These are phyloP conservation scores for Rubia balearica DNA, from an alignment of 305 asterid genomes.

Conservation along the genomic window DNA sequence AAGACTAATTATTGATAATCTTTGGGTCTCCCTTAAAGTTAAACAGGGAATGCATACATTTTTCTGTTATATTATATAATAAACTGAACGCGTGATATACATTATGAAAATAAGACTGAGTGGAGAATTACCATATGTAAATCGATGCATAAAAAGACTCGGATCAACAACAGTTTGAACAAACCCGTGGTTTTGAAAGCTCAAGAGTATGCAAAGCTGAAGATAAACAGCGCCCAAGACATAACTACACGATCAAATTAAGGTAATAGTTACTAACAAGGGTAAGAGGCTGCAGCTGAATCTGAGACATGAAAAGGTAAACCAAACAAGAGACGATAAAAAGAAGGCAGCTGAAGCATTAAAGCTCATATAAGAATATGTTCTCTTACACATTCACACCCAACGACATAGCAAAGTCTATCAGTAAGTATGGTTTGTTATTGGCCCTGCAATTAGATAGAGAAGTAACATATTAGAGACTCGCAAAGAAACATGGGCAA, in stretches of 20 bases:
- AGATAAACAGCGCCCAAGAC: slow-evolving; percentile 82
- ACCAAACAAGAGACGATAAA: background rate
- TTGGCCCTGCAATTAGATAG: slow-evolving; percentile 13
- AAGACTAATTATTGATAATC: slow-evolving; percentile 3
- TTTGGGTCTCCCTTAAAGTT: background rate
- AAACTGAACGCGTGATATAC: background rate
- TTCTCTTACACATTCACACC: slow-evolving; percentile 19
- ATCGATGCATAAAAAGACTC: slow-evolving; percentile 80
- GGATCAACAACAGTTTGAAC: slow-evolving; percentile 83
- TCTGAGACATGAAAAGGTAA: background rate
- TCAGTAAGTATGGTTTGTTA: slow-evolving; percentile 20
- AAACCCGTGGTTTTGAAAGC: slow-evolving; percentile 56
- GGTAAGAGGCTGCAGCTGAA: background rate
- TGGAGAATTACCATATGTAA: slow-evolving; percentile 49
- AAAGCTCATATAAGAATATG: slow-evolving; percentile 1
- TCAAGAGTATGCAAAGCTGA: slow-evolving; percentile 70
- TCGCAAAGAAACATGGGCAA: background rate
- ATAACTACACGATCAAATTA: slow-evolving; percentile 35
- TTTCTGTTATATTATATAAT: background rate
- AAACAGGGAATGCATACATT: background rate
- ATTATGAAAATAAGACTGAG: background rate
- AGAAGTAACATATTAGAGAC: slow-evolving; percentile 8
- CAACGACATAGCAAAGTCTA: slow-evolving; percentile 21
- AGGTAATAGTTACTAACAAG: background rate
- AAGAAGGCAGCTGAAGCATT: background rate